These are phyloP conservation scores for Wickerhamiella shivajii DNA, from an alignment of 805 yeast genomes.

Conservation along the genomic window DNA sequence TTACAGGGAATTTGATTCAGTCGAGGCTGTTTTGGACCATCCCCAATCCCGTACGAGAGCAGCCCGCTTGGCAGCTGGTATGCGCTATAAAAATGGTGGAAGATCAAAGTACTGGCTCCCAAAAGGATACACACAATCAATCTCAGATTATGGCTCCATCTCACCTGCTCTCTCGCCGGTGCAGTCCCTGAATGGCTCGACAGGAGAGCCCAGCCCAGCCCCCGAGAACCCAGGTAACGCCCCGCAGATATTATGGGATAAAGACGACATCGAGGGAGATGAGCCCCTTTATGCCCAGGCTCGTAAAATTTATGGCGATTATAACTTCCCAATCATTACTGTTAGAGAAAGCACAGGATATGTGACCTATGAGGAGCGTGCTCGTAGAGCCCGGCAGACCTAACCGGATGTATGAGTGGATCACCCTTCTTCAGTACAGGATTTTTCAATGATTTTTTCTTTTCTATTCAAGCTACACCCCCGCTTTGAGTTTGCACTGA, in stretches of 20 bases:
- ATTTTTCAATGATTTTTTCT: too few relatives aligned
- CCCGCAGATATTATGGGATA: slow-evolving; percentile 8
- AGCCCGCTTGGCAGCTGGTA: slow-evolving; percentile 67
- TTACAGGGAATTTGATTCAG: slow-evolving; percentile 71
- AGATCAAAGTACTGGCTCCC: slow-evolving; percentile 71
- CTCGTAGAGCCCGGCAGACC: background rate
- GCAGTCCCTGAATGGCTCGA: background rate
- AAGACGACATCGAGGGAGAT: slow-evolving; percentile 19
- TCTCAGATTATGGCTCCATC: slow-evolving; percentile 3
- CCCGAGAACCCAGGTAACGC: background rate
- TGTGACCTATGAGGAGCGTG: slow-evolving; percentile 15
- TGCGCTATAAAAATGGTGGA: slow-evolving; percentile 69
- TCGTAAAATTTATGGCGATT: slow-evolving; percentile 27
- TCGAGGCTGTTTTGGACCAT: slow-evolving; percentile 47
- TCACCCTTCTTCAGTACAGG: too few relatives aligned
- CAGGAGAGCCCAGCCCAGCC: background rate
- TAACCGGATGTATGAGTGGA: too few relatives aligned
- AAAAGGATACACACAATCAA: background rate
- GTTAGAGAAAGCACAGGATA: slow-evolving; percentile 20
- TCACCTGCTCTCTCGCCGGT: background rate
- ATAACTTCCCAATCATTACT: slow-evolving; percentile 29
- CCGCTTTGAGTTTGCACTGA: too few relatives aligned
- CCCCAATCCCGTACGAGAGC: slow-evolving; percentile 49
- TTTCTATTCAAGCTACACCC: too few relatives aligned
- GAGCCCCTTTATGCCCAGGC: slow-evolving; percentile 25